These are phyloP conservation scores for Syzygium aromaticum DNA, from an alignment of 345 rosid species.

Conservation along the genomic window DNA sequence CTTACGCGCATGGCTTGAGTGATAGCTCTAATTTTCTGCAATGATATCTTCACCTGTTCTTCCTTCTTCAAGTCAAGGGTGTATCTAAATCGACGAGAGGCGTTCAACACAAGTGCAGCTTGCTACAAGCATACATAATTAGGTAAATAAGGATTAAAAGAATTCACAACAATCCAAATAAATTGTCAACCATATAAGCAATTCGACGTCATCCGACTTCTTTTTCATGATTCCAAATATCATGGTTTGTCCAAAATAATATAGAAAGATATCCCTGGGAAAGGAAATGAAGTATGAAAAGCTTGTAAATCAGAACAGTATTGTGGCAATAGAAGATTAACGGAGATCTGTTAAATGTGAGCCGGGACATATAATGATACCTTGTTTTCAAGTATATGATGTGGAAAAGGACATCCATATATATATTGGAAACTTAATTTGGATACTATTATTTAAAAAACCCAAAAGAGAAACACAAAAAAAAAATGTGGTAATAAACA, in stretches of 20 bases:
- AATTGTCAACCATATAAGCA: background rate
- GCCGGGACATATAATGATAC: background rate
- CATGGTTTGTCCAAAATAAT: background rate
- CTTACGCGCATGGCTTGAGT: constrained; percentile 82
- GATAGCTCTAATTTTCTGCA: constrained; percentile 75
- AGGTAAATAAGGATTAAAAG: background rate
- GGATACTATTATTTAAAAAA: background rate
- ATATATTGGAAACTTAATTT: background rate
- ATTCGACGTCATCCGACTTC: background rate
- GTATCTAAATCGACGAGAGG: constrained; percentile 94
- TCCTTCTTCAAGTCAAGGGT: constrained; percentile 87
- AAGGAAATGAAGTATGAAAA: background rate
- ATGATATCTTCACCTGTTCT: constrained; percentile 53
- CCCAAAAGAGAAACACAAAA: background rate
- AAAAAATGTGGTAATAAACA: background rate
- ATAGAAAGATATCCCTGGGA: background rate
- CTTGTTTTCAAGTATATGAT: background rate
- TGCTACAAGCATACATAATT: constrained; percentile 37
- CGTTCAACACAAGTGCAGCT: constrained; percentile 96
- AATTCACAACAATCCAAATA: background rate
- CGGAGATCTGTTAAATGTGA: background rate
- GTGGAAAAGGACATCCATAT: background rate
- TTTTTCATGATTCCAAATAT: background rate
- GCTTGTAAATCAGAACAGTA: background rate
- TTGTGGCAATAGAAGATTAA: background rate